Conservation (phyloP, 495 filamentous ascomycete genomes). For the Stereocaulon alpinum region DNA sequence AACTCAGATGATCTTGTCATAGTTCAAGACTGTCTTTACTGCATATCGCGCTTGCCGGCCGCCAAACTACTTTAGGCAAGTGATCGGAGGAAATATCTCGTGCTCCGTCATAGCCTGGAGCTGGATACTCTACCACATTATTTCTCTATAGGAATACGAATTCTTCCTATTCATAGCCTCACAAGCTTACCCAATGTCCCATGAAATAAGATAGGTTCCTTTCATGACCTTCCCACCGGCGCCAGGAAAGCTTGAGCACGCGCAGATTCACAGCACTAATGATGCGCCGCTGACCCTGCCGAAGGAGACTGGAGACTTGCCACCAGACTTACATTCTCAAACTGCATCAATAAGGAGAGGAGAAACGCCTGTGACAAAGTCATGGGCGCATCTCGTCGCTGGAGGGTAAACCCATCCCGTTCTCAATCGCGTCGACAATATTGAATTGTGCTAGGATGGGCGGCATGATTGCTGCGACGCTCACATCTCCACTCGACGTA, state of each 20-base stretch:
- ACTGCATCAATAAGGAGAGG: conserved; percentile 28
- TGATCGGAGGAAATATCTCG: neutral
- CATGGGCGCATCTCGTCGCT: conserved; percentile 82
- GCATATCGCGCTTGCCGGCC: neutral
- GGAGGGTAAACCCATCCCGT: conserved; percentile 56
- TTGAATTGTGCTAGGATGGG: conserved; percentile 48
- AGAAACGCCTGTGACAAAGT: conserved; percentile 51
- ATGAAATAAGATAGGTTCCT: neutral
- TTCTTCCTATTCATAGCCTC: neutral
- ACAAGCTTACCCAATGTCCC: neutral
- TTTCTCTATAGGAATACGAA: neutral
- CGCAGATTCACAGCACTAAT: conserved; percentile 4
- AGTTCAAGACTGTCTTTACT: too few relatives aligned
- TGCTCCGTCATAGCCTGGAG: neutral
- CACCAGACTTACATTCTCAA: conserved; percentile 34
- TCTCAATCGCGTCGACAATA: neutral
- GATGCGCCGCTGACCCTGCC: conserved; percentile 41
- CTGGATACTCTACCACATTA: neutral
- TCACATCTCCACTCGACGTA: conserved; percentile 83
- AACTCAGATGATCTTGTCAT: too few relatives aligned
- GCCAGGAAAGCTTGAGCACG: conserved; percentile 11
- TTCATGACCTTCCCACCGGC: conserved; percentile 21
- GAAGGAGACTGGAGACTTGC: conserved; percentile 49
- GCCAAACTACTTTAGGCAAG: neutral
- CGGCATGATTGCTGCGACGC: conserved; percentile 76